Conservation (phyloP, 768 basidiomycete genomes). For the Phaffia australis region DNA sequence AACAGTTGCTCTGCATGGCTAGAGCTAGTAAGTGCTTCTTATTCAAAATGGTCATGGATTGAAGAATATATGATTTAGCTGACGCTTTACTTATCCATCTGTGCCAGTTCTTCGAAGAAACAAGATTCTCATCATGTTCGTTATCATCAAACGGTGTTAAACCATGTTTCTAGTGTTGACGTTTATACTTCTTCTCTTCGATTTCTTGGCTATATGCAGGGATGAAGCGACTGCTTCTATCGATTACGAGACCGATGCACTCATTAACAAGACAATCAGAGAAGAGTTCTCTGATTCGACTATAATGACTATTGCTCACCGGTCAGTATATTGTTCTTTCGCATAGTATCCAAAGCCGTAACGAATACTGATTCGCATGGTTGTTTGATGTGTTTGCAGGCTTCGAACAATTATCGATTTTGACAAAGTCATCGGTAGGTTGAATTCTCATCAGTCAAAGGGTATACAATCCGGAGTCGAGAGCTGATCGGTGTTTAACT, state of each 20-base stretch:
- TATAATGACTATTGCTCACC: background rate
- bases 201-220: background rate
- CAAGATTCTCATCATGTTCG: conserved; percentile 73
- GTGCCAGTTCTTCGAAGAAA: conserved; percentile 56
- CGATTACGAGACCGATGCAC: conserved; percentile 26
- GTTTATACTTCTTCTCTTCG: conserved; percentile 29
- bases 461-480: background rate
- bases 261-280: conserved; percentile 29
- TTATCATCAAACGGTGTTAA: no score
- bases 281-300: conserved; percentile 23
- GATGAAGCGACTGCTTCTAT: conserved; percentile 51
- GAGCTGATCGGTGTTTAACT: background rate
- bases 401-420: conserved; percentile 18
- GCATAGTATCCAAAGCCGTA: background rate
- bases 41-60: background rate
- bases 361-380: background rate
- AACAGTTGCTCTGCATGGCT: conserved; percentile 77
- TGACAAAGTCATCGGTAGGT: conserved; percentile 10
- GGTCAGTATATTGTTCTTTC: background rate
- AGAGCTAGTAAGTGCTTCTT: conserved; percentile 42
- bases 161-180: no score
- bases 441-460: background rate
- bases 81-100: background rate
- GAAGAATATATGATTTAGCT: background rate
- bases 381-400: conserved; percentile 11